Evolutionary conservation across 805 yeast species (phyloP), one percentile per base, ranked within the genome.

Genomic region (Metschnikowia hibisci): DNA sequence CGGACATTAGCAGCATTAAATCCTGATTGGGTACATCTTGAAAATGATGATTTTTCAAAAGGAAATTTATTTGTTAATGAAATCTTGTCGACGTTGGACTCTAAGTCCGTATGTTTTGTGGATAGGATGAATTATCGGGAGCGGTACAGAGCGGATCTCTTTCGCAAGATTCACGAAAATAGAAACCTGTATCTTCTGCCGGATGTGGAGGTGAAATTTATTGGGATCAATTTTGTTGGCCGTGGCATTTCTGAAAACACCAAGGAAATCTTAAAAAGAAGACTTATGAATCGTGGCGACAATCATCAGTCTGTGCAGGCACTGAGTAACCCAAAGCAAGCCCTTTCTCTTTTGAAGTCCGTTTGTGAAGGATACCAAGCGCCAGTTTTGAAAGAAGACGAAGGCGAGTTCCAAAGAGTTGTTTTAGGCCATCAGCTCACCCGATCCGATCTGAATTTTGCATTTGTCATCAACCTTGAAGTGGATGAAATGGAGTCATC

Each of bases 231-330:
- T 51, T 91, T 86, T 58, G 58, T 82, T 9, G 71, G 75, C 1
- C 30, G 45, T 6, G 47, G 52, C 25, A 50, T 61, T 4, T 57
- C 62, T 3, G 55, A 63, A 13, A 47, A 57, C 1, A 53, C 81
- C 1, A 74, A 78, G 76, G 51, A 68, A 1, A 44, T 82, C 1
- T 85, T 96, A 0, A 61, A 66, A 4, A 58, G 67, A 0, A 71
- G 98, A 43, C 84, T 91, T 0, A 32, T 71, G 4, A 56, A 57
- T 1, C 73, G 99, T 54, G 97, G 96, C 1, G 88, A 88, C 56
- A 82, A 85, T 48, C 99, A 93, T 60, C 96, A 87, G 60, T 78
- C 93, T 0, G 86, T 93, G 32, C 81, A 83, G 51, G 74, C 70
- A 2, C 60, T 55, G 0, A 69, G 75, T 41, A 79, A 81, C 4